Evolutionary conservation across 176 grass and related monocot genomes (phyloP).

Genomic region (Juncus inflexus): DNA sequence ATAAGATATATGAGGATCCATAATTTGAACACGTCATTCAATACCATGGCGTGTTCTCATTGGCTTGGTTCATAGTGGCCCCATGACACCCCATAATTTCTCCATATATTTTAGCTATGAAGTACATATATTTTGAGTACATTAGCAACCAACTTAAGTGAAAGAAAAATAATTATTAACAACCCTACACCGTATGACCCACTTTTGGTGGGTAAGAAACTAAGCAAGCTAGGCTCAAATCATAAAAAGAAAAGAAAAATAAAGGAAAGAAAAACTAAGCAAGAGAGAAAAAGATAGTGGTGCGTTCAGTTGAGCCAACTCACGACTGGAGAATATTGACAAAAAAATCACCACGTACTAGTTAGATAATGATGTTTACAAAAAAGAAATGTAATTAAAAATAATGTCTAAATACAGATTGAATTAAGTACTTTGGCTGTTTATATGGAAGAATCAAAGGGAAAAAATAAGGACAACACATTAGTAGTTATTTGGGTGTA

Average conservation of each 20-base stretch:
- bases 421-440: background rate
- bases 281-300: background rate
- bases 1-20: too few relatives aligned
- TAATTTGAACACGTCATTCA: too few relatives aligned
- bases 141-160: constrained; percentile 6
- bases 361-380: background rate
- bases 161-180: constrained; percentile 5
- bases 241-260: too few relatives aligned
- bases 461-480: too few relatives aligned
- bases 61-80: too few relatives aligned
- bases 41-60: too few relatives aligned
- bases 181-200: constrained; percentile 3
- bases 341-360: background rate
- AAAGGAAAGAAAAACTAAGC: constrained; percentile 17
- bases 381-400: background rate
- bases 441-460: background rate
- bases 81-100: too few relatives aligned
- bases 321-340: background rate
- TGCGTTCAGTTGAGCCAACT: constrained; percentile 36
- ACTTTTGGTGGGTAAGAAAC: constrained; percentile 42
- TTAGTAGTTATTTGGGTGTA: too few relatives aligned
- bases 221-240: background rate
- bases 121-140: constrained; percentile 2
- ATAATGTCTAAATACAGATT: background rate
- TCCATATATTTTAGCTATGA: too few relatives aligned